phyloP scores from a whole-genome alignment of 108 stramenopile species.

The Discostella stelligeroides region DNA sequence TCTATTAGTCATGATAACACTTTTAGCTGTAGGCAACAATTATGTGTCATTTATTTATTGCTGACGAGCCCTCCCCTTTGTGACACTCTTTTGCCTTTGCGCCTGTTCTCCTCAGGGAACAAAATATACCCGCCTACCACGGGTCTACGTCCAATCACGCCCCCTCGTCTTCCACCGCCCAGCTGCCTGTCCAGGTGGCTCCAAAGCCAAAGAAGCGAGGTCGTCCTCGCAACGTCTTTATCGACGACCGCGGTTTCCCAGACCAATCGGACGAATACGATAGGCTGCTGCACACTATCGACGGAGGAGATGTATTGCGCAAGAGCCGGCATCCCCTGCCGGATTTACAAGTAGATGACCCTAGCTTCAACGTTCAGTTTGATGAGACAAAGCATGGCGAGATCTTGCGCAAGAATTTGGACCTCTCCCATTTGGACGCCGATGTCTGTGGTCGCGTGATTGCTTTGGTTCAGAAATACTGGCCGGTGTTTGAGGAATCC shows the following conservation, averaged over 20 bases:
- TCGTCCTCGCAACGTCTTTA: too few relatives aligned
- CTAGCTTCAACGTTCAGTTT: background rate
- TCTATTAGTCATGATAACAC: too few relatives aligned
- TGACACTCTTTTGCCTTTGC: too few relatives aligned
- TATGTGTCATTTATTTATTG: too few relatives aligned
- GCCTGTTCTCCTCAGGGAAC: too few relatives aligned
- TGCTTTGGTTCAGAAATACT: background rate
- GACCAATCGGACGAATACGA: constrained; percentile 3
- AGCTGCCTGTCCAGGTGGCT: background rate
- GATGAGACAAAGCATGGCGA: background rate
- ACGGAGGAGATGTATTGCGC: background rate
- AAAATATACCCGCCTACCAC: too few relatives aligned
- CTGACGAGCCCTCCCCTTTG: too few relatives aligned
- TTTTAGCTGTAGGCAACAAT: too few relatives aligned
- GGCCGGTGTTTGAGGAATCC: constrained; percentile 8
- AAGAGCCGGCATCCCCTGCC: background rate
- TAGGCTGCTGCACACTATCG: background rate
- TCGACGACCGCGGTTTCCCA: background rate
- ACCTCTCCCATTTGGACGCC: too few relatives aligned
- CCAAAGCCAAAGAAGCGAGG: constrained; percentile 3
- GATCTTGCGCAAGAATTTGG: background rate
- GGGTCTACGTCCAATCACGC: background rate
- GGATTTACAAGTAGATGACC: background rate
- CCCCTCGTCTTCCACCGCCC: background rate
- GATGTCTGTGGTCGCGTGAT: background rate